A percentile compares a stretch with the other conserved stretches of the same genome.
These are phyloP conservation scores for Chernovozyma sophiae-reginae DNA, from an alignment of 1,139 yeast genomes.

Conservation along the genomic window DNA sequence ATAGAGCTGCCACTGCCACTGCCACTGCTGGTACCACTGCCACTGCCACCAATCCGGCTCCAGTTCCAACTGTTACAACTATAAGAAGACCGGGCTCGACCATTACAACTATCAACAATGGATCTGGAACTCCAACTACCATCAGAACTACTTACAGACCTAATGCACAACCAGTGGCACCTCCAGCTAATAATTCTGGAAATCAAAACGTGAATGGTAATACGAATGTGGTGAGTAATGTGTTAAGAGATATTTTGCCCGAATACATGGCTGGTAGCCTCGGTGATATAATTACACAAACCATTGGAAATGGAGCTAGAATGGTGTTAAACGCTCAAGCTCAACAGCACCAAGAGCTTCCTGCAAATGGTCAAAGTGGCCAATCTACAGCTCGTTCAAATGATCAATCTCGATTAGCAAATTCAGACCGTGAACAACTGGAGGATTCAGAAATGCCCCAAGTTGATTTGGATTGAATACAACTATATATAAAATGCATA, in stretches of 20 bases:
- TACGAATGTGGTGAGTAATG: constrained; percentile 5
- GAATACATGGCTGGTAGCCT: constrained; percentile 1
- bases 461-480: constrained; percentile 14
- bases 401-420: too few relatives aligned
- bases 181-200: background rate
- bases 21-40: background rate
- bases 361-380: too few relatives aligned
- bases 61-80: background rate
- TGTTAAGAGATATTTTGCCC: constrained; percentile 3
- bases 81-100: background rate
- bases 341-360: constrained; percentile 1
- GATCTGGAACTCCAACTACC: background rate
- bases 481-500: background rate
- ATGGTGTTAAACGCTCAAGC: background rate
- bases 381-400: too few relatives aligned
- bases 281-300: background rate
- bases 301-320: constrained; percentile 4
- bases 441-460: constrained; percentile 17
- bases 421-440: too few relatives aligned
- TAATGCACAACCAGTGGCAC: background rate
- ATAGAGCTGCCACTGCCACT: background rate
- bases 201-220: background rate
- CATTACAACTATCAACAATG: too few relatives aligned
- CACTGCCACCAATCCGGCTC: background rate
- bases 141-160: background rate